phyloP scores from a whole-genome alignment of 2,329 filamentous ascomycete species.

The Aspergillus persii region DNA sequence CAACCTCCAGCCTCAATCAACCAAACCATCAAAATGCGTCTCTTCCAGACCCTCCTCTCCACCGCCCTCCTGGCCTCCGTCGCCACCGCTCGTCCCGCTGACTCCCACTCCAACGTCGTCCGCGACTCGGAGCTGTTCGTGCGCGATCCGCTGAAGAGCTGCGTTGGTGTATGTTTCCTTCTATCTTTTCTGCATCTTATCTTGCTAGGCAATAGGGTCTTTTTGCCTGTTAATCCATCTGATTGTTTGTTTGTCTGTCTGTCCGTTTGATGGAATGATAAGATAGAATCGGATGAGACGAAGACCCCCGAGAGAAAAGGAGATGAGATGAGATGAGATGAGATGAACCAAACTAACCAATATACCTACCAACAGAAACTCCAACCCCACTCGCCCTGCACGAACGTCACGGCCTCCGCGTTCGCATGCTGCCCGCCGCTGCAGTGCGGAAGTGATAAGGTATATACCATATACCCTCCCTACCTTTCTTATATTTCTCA shows the following conservation, averaged over 20 bases:
- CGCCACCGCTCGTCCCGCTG: too few relatives aligned
- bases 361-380: not conserved
- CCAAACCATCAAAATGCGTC: not conserved
- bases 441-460: not conserved
- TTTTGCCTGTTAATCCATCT: too few relatives aligned
- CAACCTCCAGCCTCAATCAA: too few relatives aligned
- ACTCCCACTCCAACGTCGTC: not conserved
- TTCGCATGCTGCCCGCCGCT: not conserved
- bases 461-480: not conserved
- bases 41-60: not conserved
- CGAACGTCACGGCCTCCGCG: not conserved
- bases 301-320: not conserved
- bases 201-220: not conserved
- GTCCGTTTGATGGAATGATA: too few relatives aligned
- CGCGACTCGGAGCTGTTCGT: not conserved
- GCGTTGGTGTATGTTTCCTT: not conserved
- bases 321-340: too few relatives aligned
- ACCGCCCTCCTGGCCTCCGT: not conserved
- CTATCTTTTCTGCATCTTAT: not conserved
- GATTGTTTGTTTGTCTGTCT: too few relatives aligned
- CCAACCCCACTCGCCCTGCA: not conserved
- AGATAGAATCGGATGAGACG: too few relatives aligned
- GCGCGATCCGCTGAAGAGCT: not conserved
- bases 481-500: too few relatives aligned
- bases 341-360: too few relatives aligned